A percentile compares a stretch with the other conserved stretches of the same genome.
These are phyloP conservation scores for Triglochin maritima DNA, from an alignment of 106 monocot genomes.

Conservation along the genomic window DNA sequence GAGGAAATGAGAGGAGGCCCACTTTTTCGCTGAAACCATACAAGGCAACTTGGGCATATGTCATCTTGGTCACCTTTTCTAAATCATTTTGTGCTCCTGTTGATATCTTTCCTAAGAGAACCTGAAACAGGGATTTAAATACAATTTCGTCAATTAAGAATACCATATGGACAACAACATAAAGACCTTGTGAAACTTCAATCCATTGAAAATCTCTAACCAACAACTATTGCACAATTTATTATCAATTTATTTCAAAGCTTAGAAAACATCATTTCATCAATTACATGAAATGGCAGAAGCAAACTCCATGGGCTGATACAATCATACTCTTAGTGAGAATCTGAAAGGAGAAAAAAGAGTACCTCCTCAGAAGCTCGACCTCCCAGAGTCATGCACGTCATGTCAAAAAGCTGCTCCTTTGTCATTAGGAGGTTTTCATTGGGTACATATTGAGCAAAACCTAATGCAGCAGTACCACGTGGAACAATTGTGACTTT, in stretches of 20 bases:
- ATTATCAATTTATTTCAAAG: too few species aligned
- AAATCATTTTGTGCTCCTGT: slow-evolving; percentile 92
- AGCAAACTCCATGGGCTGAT: neutral
- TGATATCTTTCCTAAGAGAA: slow-evolving; percentile 78
- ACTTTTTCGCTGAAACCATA: slow-evolving; percentile 96
- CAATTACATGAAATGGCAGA: too few species aligned
- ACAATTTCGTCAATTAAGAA: too few species aligned
- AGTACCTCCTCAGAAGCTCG: slow-evolving; percentile 87
- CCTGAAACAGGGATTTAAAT: slow-evolving; percentile 17
- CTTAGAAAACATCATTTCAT: too few species aligned
- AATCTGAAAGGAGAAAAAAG: neutral
- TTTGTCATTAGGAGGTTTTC: slow-evolving; percentile 84
- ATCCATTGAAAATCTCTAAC: too few species aligned
- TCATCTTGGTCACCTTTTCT: slow-evolving; percentile 96
- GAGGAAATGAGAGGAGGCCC: slow-evolving; percentile 89
- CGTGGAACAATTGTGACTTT: slow-evolving; percentile 91
- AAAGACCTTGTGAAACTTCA: too few species aligned
- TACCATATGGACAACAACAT: too few species aligned
- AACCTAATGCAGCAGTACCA: slow-evolving; percentile 83
- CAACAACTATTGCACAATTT: too few species aligned
- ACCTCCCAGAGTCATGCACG: slow-evolving; percentile 89
- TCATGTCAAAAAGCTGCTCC: slow-evolving; percentile 88
- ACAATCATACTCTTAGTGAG: neutral
- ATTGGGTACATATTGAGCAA: slow-evolving; percentile 85
- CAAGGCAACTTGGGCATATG: slow-evolving; percentile 88